Base-by-base conservation (phyloP, 495 filamentous ascomycete species). In the Penicillium canescens region DNA sequence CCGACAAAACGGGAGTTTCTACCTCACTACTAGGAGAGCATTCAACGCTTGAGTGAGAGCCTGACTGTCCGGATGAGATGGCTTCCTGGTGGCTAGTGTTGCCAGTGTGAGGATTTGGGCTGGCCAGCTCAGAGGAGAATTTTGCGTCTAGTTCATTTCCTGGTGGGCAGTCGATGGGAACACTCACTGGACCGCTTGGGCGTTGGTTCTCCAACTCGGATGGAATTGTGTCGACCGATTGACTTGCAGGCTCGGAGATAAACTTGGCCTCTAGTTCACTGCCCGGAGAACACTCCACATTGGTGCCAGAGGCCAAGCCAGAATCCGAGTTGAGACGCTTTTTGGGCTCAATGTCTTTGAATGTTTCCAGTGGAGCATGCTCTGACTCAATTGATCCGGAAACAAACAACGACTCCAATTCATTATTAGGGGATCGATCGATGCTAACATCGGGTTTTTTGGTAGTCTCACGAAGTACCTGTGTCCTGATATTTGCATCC, bases 231-330 rank as follows among this genome's bases (percentile, higher is more conserved):
- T 55, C 39, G 21, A 53, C 45, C 13, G 20, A 35, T 8, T 36
- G 31, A 39, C 47, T 46, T 21, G 36, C 44, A 23, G 49, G 45
- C 13, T 47, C 34, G 21, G 58, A 35, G 23, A 46, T 41, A 39
- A 46, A 62, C 43, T 55, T 52, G n/a, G 56, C 53, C 21, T 63
- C 60, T 4, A 60, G 42, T 28, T 63, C 56, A 33, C 39, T 57
- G 23, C 57, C 56, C 10, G 56, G 53, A n/a, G 55, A 18, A 37
- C 55, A 59, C 12, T 56, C 49, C n/a, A 57, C n/a, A 26, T 46
- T 57, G 9, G 20, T 44, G 11, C 44, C 6, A 9, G 28, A 34
- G 5, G 16, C 36, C 14, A 57, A 13, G 18, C 38, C 50, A 6
- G 40, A 14, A 42, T 56, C 41, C 1, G 11, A 3, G 16, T 42